These are phyloP conservation scores for Gyromitra esculenta DNA, from an alignment of 2,329 filamentous ascomycete genomes.

Conservation along the genomic window DNA sequence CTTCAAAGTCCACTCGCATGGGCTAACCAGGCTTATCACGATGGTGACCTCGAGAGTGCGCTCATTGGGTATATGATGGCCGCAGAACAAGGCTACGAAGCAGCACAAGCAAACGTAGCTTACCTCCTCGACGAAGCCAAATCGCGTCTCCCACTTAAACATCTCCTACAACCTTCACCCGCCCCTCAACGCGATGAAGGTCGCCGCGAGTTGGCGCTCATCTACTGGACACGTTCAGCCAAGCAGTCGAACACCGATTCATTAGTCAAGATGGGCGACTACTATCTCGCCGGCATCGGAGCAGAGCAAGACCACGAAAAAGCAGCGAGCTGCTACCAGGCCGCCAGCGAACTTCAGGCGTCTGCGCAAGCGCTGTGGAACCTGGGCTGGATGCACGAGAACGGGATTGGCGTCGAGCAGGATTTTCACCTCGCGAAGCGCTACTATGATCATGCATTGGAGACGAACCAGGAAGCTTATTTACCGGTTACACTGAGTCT, in stretches of 20 bases:
- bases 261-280: slow-evolving; percentile 97
- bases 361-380: slow-evolving; percentile 97
- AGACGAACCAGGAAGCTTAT: slow-evolving; percentile 92
- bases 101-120: slow-evolving; percentile 87
- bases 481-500: slow-evolving; percentile 89
- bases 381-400: slow-evolving; percentile 99
- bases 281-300: slow-evolving; percentile 87
- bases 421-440: slow-evolving; percentile 97
- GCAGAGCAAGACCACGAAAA: slow-evolving; percentile 78
- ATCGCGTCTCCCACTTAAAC: slow-evolving; percentile 69
- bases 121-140: slow-evolving; percentile 81
- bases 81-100: slow-evolving; percentile 91
- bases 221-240: slow-evolving; percentile 95
- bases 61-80: slow-evolving; percentile 85
- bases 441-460: slow-evolving; percentile 91
- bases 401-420: slow-evolving; percentile 88
- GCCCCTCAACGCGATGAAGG: slow-evolving; percentile 54
- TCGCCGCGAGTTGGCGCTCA: slow-evolving; percentile 72
- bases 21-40: slow-evolving; percentile 82
- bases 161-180: slow-evolving; percentile 64
- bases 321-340: slow-evolving; percentile 90
- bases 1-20: slow-evolving; percentile 81
- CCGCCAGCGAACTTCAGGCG: slow-evolving; percentile 88
- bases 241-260: slow-evolving; percentile 93
- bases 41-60: slow-evolving; percentile 80